Conservation (phyloP, 495 filamentous ascomycete genomes). For the Chaetomium fimeti region DNA sequence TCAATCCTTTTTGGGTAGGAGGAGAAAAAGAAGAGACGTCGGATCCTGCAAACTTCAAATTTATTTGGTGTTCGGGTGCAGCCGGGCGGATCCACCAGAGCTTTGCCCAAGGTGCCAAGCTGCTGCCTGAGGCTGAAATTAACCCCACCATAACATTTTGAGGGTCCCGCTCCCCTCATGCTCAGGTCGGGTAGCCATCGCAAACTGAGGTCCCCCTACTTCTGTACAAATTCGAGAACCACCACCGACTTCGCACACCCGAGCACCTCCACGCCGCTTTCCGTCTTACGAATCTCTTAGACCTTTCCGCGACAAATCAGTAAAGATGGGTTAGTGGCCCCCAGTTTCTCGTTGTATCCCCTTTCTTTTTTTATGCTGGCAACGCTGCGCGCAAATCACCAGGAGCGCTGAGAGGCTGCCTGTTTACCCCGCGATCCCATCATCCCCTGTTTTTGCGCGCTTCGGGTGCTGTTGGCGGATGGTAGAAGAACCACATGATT, state of each 20-base stretch:
- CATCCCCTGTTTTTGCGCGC: background rate
- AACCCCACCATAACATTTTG: constrained; percentile 16
- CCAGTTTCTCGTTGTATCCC: too few relatives aligned
- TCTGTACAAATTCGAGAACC: background rate
- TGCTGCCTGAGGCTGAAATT: constrained; percentile 20
- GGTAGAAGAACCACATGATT: background rate
- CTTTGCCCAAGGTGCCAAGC: background rate
- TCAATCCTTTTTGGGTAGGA: background rate
- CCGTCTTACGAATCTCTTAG: background rate
- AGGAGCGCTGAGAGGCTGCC: constrained; percentile 11
- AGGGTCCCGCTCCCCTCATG: constrained; percentile 13
- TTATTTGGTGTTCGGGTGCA: constrained; percentile 9
- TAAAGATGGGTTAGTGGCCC: constrained; percentile 16
- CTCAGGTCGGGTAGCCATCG: constrained; percentile 11
- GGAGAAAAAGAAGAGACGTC: background rate
- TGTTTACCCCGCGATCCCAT: constrained; percentile 22
- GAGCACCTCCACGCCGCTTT: background rate
- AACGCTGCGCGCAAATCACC: background rate
- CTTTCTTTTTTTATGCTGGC: background rate
- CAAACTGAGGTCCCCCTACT: constrained; percentile 12
- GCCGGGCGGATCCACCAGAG: background rate
- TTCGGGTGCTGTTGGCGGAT: background rate
- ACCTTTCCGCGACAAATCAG: background rate
- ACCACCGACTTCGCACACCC: background rate
- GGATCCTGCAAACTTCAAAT: constrained; percentile 4